Evolutionary conservation across 2,329 filamentous ascomycete genomes (phyloP), one percentile per base, ranked within the genome.

Genomic region (Colletotrichum phormii): DNA sequence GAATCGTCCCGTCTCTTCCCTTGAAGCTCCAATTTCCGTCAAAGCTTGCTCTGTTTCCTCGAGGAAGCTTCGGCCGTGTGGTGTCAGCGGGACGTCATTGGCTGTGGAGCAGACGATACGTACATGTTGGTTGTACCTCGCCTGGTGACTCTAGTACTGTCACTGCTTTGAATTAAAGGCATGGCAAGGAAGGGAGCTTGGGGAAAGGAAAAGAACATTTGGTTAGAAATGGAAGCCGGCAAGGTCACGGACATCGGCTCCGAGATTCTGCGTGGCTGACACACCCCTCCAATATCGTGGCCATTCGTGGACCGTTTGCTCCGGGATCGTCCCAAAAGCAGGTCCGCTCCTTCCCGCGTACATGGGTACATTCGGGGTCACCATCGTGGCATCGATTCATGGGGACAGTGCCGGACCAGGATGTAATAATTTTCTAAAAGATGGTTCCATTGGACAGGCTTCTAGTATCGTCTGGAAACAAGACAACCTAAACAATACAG

Each of bases 61-160:
- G 22, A 46, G 26, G 13, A 15, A 22, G 58, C 42, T 2, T 11
- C 26, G 24, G 24, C 64, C 31, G 58, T 46, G 66, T 70, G 70
- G 60, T 72, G 70, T 72, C 70, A 72, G 61, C n/a, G 55, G 35
- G 18, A 63, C 66, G 66, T 70, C 70, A 72, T 70, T 72, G 54
- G 53, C n/a, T 60, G 66, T 64, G 70, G 70, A 59, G 24, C 66
- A n/a, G 8, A 11, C 0, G n/a, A 11, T 13, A 53, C 37, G 31
- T 63, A 29, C 33, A 26, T 7, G 5, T 42, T 42, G 13, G 26
- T 2, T 26, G 26, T 26, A 26, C 26, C 26, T 26, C 26, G 26
- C 26, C 26, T 26, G 26, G 26, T 26, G 4, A 26, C 26, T 26
- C 26, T 26, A 4, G 33, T 4, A 35, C 5, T 35, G 33, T 35